Evolutionary conservation across 257 asterid genomes (phyloP).

Genomic region (Ehretia macrophylla): DNA sequence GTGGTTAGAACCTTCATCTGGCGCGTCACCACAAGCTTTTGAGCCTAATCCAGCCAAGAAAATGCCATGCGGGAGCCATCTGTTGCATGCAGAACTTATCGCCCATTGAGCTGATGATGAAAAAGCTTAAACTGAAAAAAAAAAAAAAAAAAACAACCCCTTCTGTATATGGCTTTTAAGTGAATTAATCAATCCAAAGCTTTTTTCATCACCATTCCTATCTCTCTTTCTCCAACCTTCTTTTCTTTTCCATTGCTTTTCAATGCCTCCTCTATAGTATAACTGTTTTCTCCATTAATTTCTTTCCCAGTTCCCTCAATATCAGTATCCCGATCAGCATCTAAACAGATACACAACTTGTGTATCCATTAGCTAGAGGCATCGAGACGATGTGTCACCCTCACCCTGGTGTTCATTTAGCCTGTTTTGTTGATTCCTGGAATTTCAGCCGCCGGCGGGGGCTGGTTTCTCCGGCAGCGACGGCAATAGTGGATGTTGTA

Average conservation of each 20-base stretch:
- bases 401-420: constrained; percentile 12
- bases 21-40: constrained; percentile 20
- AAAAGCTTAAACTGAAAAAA: neutral
- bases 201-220: neutral
- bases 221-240: neutral
- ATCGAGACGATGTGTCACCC: constrained; percentile 35
- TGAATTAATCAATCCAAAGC: constrained; percentile 11
- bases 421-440: neutral
- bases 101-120: neutral
- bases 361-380: no score
- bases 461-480: neutral
- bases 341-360: no score
- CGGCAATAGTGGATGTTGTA: neutral
- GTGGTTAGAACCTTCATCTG: constrained; percentile 17
- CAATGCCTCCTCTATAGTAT: neutral
- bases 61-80: constrained; percentile 13
- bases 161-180: constrained; percentile 6
- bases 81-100: neutral
- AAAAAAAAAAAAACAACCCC: constrained; percentile 19
- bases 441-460: neutral
- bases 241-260: neutral
- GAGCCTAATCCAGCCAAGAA: constrained; percentile 6
- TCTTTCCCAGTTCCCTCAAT: neutral
- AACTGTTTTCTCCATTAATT: neutral
- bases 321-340: no score